These are phyloP conservation scores for Auricularia sp. DNA, from an alignment of 768 basidiomycete species.

Conservation along the genomic window DNA sequence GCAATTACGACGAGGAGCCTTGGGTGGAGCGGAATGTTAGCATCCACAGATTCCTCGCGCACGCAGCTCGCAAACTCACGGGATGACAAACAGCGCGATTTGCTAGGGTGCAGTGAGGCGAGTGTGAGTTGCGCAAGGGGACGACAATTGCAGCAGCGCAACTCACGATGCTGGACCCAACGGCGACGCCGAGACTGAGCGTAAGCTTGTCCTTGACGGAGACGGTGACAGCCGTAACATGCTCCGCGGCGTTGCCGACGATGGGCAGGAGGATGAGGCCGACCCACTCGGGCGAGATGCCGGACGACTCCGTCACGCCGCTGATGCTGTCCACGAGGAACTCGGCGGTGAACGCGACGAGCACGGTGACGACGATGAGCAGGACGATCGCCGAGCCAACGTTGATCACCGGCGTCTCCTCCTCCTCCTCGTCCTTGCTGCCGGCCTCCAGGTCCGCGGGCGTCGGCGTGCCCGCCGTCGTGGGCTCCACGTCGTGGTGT, in stretches of 20 bases:
- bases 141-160: background rate
- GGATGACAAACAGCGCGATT: constrained; percentile 78
- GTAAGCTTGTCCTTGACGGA: constrained; percentile 85
- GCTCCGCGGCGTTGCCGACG: constrained; percentile 86
- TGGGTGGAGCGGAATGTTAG: constrained; percentile 19
- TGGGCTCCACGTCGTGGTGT: background rate
- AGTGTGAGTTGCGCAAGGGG: background rate
- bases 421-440: constrained; percentile 26
- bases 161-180: constrained; percentile 72
- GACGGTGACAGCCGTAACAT: constrained; percentile 84
- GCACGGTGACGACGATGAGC: constrained; percentile 51
- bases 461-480: background rate
- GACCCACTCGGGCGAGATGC: constrained; percentile 70
- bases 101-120: constrained; percentile 33
- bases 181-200: constrained; percentile 80
- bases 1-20: constrained; percentile 66
- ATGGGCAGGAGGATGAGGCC: constrained; percentile 88
- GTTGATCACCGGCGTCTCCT: constrained; percentile 49
- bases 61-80: constrained; percentile 34
- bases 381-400: constrained; percentile 45
- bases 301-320: constrained; percentile 48
- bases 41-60: background rate
- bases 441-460: background rate
- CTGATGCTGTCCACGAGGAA: constrained; percentile 72
- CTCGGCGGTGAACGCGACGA: constrained; percentile 52